Percentiles rank a stretch among this genome's conserved stretches.
These are phyloP conservation scores for Penicillium hesseltinei DNA, from an alignment of 2,329 filamentous ascomycete genomes.

Conservation along the genomic window DNA sequence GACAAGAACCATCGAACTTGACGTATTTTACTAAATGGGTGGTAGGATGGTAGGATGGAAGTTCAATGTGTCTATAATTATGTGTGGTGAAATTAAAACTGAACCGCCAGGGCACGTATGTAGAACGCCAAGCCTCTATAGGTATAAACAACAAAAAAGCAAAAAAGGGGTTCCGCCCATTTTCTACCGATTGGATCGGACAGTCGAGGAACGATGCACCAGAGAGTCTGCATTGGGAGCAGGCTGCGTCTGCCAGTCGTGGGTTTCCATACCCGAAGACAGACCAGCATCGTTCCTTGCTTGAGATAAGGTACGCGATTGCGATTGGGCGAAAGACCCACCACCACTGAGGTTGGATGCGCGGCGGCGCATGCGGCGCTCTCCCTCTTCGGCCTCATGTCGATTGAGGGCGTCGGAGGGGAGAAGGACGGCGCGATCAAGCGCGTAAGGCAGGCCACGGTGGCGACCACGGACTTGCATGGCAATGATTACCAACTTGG, in stretches of 20 bases:
- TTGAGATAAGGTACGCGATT: slow-evolving; percentile 25
- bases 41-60: neutral
- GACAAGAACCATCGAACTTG: too few species aligned
- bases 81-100: neutral
- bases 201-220: slow-evolving; percentile 30
- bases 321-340: slow-evolving; percentile 24
- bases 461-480: slow-evolving; percentile 67
- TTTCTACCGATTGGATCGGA: slow-evolving; percentile 26
- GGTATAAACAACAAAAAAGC: slow-evolving; percentile 9
- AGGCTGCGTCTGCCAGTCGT: slow-evolving; percentile 21
- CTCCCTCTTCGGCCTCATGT: slow-evolving; percentile 57
- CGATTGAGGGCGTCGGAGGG: slow-evolving; percentile 64
- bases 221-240: slow-evolving; percentile 21
- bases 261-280: slow-evolving; percentile 27
- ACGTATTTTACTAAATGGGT: neutral
- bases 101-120: slow-evolving; percentile 3
- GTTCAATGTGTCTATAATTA: neutral
- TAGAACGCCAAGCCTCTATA: slow-evolving; percentile 14
- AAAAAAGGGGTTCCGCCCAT: neutral
- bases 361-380: slow-evolving; percentile 43
- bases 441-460: slow-evolving; percentile 63
- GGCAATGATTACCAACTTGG: slow-evolving; percentile 64
- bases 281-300: slow-evolving; percentile 21
- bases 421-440: slow-evolving; percentile 68
- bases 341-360: slow-evolving; percentile 36